Evolutionary conservation across 305 asterid species (phyloP).

Genomic region (Nicotiana rustica): DNA sequence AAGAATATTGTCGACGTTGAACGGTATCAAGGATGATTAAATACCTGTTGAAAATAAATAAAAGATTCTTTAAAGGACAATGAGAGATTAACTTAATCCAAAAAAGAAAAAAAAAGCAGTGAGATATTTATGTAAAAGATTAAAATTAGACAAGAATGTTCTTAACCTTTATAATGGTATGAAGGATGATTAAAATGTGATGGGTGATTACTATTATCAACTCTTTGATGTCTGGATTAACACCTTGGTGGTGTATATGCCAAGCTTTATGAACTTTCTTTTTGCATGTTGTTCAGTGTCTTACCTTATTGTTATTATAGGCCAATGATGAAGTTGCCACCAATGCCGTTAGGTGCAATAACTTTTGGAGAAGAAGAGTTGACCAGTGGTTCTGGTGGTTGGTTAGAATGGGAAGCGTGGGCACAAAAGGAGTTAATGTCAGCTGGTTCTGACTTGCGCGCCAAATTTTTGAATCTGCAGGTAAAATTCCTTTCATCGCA

Average conservation of each 20-base stretch:
- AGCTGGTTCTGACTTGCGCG: constrained; percentile 80
- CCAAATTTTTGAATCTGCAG: constrained; percentile 82
- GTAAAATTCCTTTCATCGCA: constrained; percentile 43
- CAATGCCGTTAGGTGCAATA: constrained; percentile 61
- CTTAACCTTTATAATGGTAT: neutral
- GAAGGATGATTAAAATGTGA: constrained; percentile 1
- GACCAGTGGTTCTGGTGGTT: constrained; percentile 43
- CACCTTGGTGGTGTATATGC: neutral
- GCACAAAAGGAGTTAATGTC: constrained; percentile 79
- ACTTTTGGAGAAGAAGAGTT: constrained; percentile 38
- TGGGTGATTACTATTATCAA: constrained; percentile 9
- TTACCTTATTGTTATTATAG: constrained; percentile 46
- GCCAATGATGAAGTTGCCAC: constrained; percentile 66
- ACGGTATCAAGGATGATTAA: constrained; percentile 11
- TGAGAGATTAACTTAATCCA: too few relatives aligned
- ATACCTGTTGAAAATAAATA: neutral
- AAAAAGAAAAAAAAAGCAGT: too few relatives aligned
- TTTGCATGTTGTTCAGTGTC: constrained; percentile 28
- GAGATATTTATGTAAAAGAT: constrained; percentile 3
- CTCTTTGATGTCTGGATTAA: constrained; percentile 1
- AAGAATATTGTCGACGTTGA: neutral
- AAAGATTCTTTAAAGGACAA: neutral
- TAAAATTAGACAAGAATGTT: neutral
- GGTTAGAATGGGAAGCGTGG: constrained; percentile 89
- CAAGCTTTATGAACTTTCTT: constrained; percentile 27